phyloP scores from a whole-genome alignment of 371 early-diverging fungal species.

The Mucor plumbeus region DNA sequence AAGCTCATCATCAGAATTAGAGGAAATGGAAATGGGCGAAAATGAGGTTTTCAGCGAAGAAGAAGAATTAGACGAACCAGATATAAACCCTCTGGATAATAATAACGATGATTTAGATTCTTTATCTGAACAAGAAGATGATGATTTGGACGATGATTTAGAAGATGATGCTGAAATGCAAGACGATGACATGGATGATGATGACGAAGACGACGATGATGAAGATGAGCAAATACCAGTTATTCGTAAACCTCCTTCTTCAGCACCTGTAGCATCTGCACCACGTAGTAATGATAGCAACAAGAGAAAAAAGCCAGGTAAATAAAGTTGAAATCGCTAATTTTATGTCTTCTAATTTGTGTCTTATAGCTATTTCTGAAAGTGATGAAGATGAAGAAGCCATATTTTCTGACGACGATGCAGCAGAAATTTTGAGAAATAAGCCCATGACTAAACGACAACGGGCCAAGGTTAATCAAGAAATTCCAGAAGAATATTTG shows the following conservation, averaged over 20 bases:
- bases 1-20: constrained; percentile 17
- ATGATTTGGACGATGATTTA: constrained; percentile 18
- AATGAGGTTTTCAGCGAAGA: constrained; percentile 29
- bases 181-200: constrained; percentile 38
- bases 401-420: constrained; percentile 46
- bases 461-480: constrained; percentile 65
- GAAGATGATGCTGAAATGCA: constrained; percentile 38
- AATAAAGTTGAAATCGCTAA: background rate
- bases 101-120: constrained; percentile 32
- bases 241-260: constrained; percentile 2
- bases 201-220: constrained; percentile 42
- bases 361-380: constrained; percentile 6
- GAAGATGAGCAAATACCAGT: constrained; percentile 32
- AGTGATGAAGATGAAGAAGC: constrained; percentile 25
- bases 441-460: constrained; percentile 75
- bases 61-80: constrained; percentile 40
- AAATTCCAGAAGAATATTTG: constrained; percentile 63
- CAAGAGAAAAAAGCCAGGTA: constrained; percentile 42
- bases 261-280: background rate
- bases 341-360: background rate
- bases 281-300: constrained; percentile 12
- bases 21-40: constrained; percentile 22
- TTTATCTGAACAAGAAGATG: constrained; percentile 37
- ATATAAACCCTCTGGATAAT: constrained; percentile 13
- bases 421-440: constrained; percentile 52